Conservation (phyloP, 306 rosid genomes). For the Medicago ruthenica region DNA sequence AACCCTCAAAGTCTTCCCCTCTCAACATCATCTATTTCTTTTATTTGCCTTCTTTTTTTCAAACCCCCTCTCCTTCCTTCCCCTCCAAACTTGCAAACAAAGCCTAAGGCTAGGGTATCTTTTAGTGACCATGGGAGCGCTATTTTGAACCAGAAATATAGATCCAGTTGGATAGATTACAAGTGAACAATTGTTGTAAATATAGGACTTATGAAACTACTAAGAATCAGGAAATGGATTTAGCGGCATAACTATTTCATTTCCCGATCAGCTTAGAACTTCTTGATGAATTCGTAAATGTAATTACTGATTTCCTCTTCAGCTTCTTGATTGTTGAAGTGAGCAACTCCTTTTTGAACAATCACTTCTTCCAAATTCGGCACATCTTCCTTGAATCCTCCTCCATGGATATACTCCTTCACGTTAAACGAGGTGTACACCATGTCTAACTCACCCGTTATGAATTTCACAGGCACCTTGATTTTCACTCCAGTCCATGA, state of each 20-base stretch:
- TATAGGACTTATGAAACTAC: neutral
- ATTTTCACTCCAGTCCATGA: slow-evolving; percentile 45
- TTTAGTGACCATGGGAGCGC: neutral
- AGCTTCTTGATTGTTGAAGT: slow-evolving; percentile 53
- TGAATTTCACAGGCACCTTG: slow-evolving; percentile 50
- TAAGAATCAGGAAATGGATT: neutral
- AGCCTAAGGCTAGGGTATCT: no score
- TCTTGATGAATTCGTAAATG: slow-evolving; percentile 45
- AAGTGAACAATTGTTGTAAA: neutral
- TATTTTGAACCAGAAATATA: neutral
- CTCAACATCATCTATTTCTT: no score
- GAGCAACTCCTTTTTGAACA: slow-evolving; percentile 49
- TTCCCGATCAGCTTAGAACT: slow-evolving; percentile 25
- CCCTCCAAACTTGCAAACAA: no score
- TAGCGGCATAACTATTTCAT: neutral
- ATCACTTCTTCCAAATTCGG: slow-evolving; percentile 49
- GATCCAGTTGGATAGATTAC: neutral
- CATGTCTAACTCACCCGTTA: slow-evolving; percentile 46
- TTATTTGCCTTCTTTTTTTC: no score
- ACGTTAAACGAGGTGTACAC: slow-evolving; percentile 36
- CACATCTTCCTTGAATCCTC: slow-evolving; percentile 50
- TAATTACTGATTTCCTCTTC: slow-evolving; percentile 42
- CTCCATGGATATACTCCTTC: slow-evolving; percentile 44
- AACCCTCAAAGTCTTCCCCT: no score
- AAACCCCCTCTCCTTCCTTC: no score